Conservation (phyloP, 495 filamentous ascomycete genomes). For the Hypomontagnella submonticulosa region DNA sequence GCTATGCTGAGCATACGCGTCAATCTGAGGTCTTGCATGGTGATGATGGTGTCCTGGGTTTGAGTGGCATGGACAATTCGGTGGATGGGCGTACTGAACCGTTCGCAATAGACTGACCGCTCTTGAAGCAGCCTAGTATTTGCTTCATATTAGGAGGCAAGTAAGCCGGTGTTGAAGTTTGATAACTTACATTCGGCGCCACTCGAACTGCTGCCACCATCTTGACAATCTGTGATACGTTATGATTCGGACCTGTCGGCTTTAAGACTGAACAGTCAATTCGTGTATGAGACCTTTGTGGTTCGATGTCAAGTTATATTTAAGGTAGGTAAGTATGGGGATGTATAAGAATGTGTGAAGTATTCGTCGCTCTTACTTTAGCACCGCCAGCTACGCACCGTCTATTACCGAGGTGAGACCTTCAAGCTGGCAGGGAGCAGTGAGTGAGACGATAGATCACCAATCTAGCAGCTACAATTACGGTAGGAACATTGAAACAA, state of each 20-base stretch:
- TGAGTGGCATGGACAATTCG: slow-evolving; percentile 90
- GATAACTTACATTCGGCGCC: slow-evolving; percentile 60
- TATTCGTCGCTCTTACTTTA: too few species aligned
- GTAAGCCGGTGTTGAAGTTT: background rate
- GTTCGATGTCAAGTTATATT: too few species aligned
- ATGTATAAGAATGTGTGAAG: too few species aligned
- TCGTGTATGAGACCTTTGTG: too few species aligned
- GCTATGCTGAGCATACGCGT: slow-evolving; percentile 65
- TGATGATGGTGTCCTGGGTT: slow-evolving; percentile 81
- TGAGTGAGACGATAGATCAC: too few species aligned
- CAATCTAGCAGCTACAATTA: background rate
- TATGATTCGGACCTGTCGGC: background rate
- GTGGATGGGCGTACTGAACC: slow-evolving; percentile 89
- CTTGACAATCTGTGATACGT: slow-evolving; percentile 37
- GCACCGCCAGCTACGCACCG: too few species aligned
- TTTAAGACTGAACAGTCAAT: slow-evolving; percentile 1
- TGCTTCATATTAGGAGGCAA: slow-evolving; percentile 30
- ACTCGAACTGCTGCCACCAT: slow-evolving; percentile 69
- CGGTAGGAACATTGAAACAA: background rate
- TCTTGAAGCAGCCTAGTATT: slow-evolving; percentile 72
- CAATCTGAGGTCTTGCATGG: slow-evolving; percentile 61
- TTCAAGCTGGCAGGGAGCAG: too few species aligned
- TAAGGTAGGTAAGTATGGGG: too few species aligned
- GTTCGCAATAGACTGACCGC: slow-evolving; percentile 87
- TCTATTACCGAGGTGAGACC: too few species aligned